These are phyloP conservation scores for Scheffersomyces titani DNA, from an alignment of 1,139 yeast genomes.

Conservation along the genomic window DNA sequence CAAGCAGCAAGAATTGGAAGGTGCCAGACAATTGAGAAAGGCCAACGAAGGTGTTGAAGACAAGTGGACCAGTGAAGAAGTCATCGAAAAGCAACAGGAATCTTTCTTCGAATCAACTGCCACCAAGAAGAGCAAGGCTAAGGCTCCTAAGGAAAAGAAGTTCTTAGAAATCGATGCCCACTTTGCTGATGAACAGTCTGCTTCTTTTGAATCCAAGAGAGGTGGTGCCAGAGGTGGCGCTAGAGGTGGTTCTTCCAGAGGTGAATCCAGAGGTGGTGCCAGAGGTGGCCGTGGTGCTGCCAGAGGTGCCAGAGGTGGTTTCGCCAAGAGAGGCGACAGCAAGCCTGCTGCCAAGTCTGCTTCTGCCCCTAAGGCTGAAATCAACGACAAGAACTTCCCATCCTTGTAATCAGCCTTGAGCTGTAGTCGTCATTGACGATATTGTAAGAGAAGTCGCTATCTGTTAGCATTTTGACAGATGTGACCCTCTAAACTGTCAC, in stretches of 20 bases:
- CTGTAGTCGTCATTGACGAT: not conserved
- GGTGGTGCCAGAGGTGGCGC: conserved; percentile 37
- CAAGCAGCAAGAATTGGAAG: conserved; percentile 48
- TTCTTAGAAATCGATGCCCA: conserved; percentile 66
- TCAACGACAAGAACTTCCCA: conserved; percentile 65
- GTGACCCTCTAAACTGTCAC: not conserved
- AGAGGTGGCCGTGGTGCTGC: conserved; percentile 22
- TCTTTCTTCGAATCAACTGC: conserved; percentile 56
- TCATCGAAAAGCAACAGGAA: conserved; percentile 59
- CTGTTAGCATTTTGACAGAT: not conserved
- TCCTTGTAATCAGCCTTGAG: conserved; percentile 35
- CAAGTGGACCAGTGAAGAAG: conserved; percentile 63
- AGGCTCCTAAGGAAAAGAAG: conserved; percentile 69
- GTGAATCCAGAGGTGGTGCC: conserved; percentile 23
- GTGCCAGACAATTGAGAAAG: conserved; percentile 46
- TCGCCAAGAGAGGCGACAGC: conserved; percentile 15
- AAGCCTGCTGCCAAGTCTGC: conserved; percentile 20
- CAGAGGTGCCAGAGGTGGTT: conserved; percentile 21
- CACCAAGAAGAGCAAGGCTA: conserved; percentile 60
- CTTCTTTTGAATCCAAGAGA: conserved; percentile 21
- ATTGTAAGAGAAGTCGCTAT: not conserved
- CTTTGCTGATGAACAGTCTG: conserved; percentile 51
- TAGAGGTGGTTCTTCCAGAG: conserved; percentile 22
- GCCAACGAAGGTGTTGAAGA: conserved; percentile 63
- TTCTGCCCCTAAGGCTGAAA: conserved; percentile 41